These are phyloP conservation scores for Manihot esculenta DNA, from an alignment of 441 rosid species.

Conservation along the genomic window DNA sequence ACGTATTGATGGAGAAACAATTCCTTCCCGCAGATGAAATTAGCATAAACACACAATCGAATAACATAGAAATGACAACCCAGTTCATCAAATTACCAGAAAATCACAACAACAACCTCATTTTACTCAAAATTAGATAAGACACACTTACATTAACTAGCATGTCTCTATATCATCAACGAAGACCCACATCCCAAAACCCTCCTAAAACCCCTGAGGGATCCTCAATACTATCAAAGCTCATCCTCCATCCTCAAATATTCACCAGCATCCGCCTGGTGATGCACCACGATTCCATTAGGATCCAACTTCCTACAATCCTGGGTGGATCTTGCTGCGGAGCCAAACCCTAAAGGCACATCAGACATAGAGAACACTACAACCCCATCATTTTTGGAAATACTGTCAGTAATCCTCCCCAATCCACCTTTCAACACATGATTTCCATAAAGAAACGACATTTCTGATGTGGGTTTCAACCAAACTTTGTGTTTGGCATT, in stretches of 20 bases:
- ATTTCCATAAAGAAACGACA: constrained; percentile 90
- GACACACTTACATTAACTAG: not conserved
- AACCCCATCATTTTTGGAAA: constrained; percentile 71
- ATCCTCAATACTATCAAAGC: constrained; percentile 37
- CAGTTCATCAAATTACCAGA: not conserved
- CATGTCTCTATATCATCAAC: constrained; percentile 12
- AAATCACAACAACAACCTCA: constrained; percentile 1
- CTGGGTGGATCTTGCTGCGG: constrained; percentile 80
- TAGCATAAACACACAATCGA: not conserved
- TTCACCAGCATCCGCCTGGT: constrained; percentile 85
- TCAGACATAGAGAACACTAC: constrained; percentile 91
- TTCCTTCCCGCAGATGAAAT: not conserved
- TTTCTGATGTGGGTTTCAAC: constrained; percentile 92
- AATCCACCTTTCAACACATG: constrained; percentile 94
- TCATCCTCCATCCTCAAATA: constrained; percentile 94
- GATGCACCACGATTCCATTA: constrained; percentile 82
- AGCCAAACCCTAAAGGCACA: constrained; percentile 83
- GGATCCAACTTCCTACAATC: constrained; percentile 92
- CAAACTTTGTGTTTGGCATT: constrained; percentile 90
- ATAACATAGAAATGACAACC: not conserved
- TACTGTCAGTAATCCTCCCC: constrained; percentile 85
- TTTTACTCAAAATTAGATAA: constrained; percentile 4
- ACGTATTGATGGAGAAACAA: not conserved
- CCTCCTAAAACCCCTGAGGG: not conserved
- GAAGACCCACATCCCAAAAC: not conserved